phyloP scores from a whole-genome alignment of 176 grass and related monocot species.

The Rhynchospora tenuis region DNA sequence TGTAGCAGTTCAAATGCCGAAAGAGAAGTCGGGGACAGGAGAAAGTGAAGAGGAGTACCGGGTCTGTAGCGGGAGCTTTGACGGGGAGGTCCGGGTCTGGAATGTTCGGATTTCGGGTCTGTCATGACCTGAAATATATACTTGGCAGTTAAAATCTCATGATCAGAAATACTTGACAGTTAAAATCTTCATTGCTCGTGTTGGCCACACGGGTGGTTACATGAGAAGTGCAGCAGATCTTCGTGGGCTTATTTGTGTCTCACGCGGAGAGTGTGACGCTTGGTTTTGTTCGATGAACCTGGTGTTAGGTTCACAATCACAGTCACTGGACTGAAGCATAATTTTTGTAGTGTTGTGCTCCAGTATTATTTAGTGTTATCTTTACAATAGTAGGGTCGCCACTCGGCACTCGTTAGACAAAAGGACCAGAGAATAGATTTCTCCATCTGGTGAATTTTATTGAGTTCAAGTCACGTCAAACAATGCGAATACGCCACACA shows the following conservation, averaged over 20 bases:
- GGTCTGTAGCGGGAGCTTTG: constrained; percentile 68
- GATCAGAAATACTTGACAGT: too few species aligned
- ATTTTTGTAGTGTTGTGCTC: not conserved
- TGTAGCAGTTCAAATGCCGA: constrained; percentile 13
- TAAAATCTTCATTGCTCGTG: not conserved
- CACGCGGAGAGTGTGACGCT: not conserved
- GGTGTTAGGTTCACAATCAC: constrained; percentile 12
- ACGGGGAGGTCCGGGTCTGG: constrained; percentile 74
- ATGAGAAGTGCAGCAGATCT: not conserved
- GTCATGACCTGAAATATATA: not conserved
- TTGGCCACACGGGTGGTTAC: not conserved
- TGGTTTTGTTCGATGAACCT: not conserved
- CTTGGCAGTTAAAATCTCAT: not conserved
- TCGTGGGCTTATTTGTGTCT: not conserved
- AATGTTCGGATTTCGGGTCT: constrained; percentile 37
- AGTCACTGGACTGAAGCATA: not conserved
- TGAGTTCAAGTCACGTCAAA: not conserved
- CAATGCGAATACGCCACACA: not conserved
- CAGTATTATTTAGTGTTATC: not conserved
- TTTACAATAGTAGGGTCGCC: not conserved
- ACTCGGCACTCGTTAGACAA: not conserved
- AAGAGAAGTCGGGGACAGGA: not conserved
- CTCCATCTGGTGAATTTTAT: not conserved
- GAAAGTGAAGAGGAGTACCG: constrained; percentile 41
- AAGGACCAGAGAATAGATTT: not conserved